A percentile compares a stretch with the other conserved stretches of the same genome.
phyloP scores from a whole-genome alignment of 768 basidiomycete species.

The Phaffia tasmanica region DNA sequence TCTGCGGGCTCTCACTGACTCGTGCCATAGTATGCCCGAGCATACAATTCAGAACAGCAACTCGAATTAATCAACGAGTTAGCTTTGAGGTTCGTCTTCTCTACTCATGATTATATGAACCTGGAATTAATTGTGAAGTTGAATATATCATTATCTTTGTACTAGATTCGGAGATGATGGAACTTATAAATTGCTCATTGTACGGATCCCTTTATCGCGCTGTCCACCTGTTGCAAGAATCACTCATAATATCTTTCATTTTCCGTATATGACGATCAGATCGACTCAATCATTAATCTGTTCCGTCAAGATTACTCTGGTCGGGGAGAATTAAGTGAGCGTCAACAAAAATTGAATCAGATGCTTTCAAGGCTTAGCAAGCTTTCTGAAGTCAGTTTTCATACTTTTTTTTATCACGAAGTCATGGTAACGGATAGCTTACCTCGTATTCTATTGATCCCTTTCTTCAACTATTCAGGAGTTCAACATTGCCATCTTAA shows the following conservation, averaged over 20 bases:
- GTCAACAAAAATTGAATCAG: constrained; percentile 24
- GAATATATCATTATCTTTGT: background rate
- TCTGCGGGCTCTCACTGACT: background rate
- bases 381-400: background rate
- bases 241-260: background rate
- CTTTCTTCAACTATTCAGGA: background rate
- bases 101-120: too few relatives aligned
- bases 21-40: constrained; percentile 5
- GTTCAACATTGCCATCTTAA: constrained; percentile 20
- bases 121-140: background rate
- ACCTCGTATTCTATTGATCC: too few relatives aligned
- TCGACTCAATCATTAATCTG: constrained; percentile 26
- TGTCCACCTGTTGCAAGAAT: background rate
- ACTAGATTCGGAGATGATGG: constrained; percentile 22
- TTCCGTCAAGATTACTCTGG: constrained; percentile 25
- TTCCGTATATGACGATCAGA: background rate
- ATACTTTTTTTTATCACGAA: too few relatives aligned
- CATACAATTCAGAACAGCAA: constrained; percentile 23
- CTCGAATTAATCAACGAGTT: constrained; percentile 25
- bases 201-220: background rate
- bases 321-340: constrained; percentile 22
- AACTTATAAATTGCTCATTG: constrained; percentile 16
- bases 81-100: constrained; percentile 3
- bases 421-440: too few relatives aligned
- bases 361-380: constrained; percentile 22